Evolutionary conservation across 1,284 basidiomycete species (phyloP), one percentile per base, ranked within the genome.

Genomic region (Ceratobasidium theobromae): DNA sequence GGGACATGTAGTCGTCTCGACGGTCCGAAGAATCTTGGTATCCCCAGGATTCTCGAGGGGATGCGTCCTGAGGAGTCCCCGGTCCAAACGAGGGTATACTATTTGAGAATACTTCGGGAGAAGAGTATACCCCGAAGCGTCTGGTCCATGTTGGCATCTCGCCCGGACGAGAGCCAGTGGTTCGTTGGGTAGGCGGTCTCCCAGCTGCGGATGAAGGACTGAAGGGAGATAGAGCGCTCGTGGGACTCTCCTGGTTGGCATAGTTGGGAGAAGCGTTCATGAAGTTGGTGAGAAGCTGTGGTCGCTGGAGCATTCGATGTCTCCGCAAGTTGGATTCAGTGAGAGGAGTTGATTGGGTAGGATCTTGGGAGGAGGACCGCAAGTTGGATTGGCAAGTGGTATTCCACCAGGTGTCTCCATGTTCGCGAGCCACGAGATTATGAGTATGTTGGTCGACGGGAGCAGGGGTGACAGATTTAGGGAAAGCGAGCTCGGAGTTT

Each of bases 341-440:
- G 16, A 38, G 35, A 16, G 8, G 49, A 28, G 28, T 8, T 18
- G 25, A 32, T n/a, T 2, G 4, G 52, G 21, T 28, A 2, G 4
- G 49, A 53, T 6, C 32, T 12, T 11, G 6, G 5, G 52, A 21
- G n/a, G 35, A 8, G 6, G 35, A 6, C n/a, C 6, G 52, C 4
- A 23, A 35, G 4, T 38, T 18, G 18, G 14, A 14, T 18, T 2
- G 9, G 33, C 5, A 28, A 9, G n/a, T 28, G 8, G 52, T 11
- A 28, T 45, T 30, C 54, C 54, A 57, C 54, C 54, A 57, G 5
- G 46, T 41, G 25, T 57, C 54, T 25, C 41, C 54, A 28, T 41
- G 38, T 3, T n/a, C 27, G 25, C 54, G 25, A 28, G 41, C n/a
- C n/a, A 11, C 1, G 12, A 30, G 40, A 12, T 32, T 45, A 2